Evolutionary conservation across 495 filamentous ascomycete genomes (phyloP).

Genomic region (Xylaria cubensis): DNA sequence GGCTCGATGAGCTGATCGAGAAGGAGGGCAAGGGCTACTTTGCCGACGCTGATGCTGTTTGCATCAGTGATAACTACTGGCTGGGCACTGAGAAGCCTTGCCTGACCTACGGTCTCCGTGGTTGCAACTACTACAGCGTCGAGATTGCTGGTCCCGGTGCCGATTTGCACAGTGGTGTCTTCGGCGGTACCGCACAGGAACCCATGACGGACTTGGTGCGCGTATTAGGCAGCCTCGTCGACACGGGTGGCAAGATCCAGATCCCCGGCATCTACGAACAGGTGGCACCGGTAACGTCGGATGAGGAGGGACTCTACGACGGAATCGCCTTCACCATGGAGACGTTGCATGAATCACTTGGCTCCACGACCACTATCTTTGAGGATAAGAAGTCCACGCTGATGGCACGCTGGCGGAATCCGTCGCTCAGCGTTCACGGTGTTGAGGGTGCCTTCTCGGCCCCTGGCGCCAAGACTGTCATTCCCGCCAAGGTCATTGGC

Average conservation of each 20-base stretch:
- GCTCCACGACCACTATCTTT: slow-evolving; percentile 83
- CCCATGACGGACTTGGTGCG: slow-evolving; percentile 96
- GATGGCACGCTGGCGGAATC: slow-evolving; percentile 94
- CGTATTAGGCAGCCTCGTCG: slow-evolving; percentile 81
- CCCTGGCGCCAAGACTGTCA: slow-evolving; percentile 96
- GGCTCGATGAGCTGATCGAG: slow-evolving; percentile 91
- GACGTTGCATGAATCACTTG: slow-evolving; percentile 88
- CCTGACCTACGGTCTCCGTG: slow-evolving; percentile 95
- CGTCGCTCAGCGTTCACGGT: slow-evolving; percentile 94
- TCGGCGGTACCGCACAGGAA: slow-evolving; percentile 93
- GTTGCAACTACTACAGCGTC: slow-evolving; percentile 95
- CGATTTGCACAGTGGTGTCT: slow-evolving; percentile 95
- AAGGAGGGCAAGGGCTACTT: slow-evolving; percentile 90
- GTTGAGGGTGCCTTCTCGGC: slow-evolving; percentile 95
- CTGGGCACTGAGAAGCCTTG: slow-evolving; percentile 98
- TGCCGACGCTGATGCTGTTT: slow-evolving; percentile 92
- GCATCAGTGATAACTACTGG: slow-evolving; percentile 99
- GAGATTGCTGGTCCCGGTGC: slow-evolving; percentile 87
- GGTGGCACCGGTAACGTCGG: slow-evolving; percentile 83
- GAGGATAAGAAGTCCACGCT: slow-evolving; percentile 85
- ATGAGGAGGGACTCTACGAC: slow-evolving; percentile 85
- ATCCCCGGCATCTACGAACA: slow-evolving; percentile 90
- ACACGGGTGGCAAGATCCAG: slow-evolving; percentile 85
- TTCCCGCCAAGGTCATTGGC: slow-evolving; percentile 94
- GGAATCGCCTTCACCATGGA: slow-evolving; percentile 94